Base-by-base conservation (phyloP, 495 filamentous ascomycete genomes). In the Hypomontagnella submonticulosa region DNA sequence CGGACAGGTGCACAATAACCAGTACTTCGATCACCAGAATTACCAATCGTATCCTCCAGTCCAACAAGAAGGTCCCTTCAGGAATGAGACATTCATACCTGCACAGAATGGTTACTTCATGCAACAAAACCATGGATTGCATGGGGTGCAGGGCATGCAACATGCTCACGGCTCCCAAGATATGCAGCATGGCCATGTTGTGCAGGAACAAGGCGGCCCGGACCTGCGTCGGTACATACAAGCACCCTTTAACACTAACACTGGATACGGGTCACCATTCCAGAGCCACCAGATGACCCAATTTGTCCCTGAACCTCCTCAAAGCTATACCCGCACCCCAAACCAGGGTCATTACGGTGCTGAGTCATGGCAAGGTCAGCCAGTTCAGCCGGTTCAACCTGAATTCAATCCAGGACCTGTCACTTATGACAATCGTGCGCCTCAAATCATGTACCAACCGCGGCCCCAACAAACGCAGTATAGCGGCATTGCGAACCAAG, bases 291-390 rank as follows among this genome's bases (percentile, higher is more conserved):
- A 52, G 33, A 8, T 5, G 7, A 8, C 30, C 4, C 40, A 41
- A 9, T 51, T 46, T 30, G 16, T 30, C 2, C 3, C 42, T 6
- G 50, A 56, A 8, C 51, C 55, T 12, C 23, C 47, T 11, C 63
- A 65, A 5, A 15, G 18, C 3, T 54, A 65, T 23, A n/a, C n/a
- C 20, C 61, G 50, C 42, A 51, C 61, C 0, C 55, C 62, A 5
- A 59, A 9, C 36, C 1, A 55, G 8, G 53, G 4, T 40, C 1
- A 55, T 15, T 65, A 51, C n/a, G 19, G 19, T 18, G 16, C 46
- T 0, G 49, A 49, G 36, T 9, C 40, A 7, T 66, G 63, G 63
- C 55, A 60, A 15, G 36, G 15, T 1, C n/a, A 41, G 18, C 48
- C 36, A 11, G 32, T 49, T 19, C 63, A 54, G 32, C 63, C 38